A percentile compares a stretch with the other conserved stretches of the same genome.
These are phyloP conservation scores for Saccharata proteae DNA, from an alignment of 2,329 filamentous ascomycete genomes.

Conservation along the genomic window DNA sequence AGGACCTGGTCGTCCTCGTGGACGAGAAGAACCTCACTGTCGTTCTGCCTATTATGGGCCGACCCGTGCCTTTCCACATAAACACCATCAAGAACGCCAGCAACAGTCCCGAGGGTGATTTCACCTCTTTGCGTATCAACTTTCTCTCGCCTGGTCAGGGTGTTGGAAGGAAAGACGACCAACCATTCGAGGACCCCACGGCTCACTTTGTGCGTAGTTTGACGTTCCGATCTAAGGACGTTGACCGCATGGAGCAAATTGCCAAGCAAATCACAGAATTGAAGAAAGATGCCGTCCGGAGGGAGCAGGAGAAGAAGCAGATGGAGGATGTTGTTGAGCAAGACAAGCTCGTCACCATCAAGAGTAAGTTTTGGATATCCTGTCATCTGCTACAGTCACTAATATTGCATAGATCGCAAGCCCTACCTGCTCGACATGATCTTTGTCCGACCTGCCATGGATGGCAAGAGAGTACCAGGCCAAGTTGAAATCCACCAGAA, in stretches of 20 bases:
- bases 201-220: conserved; percentile 93
- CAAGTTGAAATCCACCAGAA: conserved; percentile 98
- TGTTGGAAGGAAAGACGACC: conserved; percentile 92
- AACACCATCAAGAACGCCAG: conserved; percentile 98
- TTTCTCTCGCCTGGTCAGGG: conserved; percentile 94
- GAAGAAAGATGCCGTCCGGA: conserved; percentile 82
- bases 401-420: conserved; percentile 57
- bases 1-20: conserved; percentile 79
- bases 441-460: conserved; percentile 87
- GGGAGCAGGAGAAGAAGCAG: conserved; percentile 97
- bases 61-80: conserved; percentile 96
- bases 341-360: conserved; percentile 88
- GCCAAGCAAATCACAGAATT: conserved; percentile 89
- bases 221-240: conserved; percentile 86
- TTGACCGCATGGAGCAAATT: conserved; percentile 80
- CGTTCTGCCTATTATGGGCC: conserved; percentile 91
- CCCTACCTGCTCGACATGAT: conserved; percentile 86
- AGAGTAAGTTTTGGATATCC: conserved; percentile 51
- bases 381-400: background rate
- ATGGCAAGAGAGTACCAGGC: conserved; percentile 91
- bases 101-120: conserved; percentile 92
- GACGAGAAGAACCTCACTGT: conserved; percentile 84
- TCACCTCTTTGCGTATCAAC: conserved; percentile 89
- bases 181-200: conserved; percentile 90
- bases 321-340: conserved; percentile 99